Percentiles rank a stretch among this genome's conserved stretches.
Evolutionary conservation across 2,329 filamentous ascomycete genomes (phyloP).

Genomic region (Drechslerella dactyloides): DNA sequence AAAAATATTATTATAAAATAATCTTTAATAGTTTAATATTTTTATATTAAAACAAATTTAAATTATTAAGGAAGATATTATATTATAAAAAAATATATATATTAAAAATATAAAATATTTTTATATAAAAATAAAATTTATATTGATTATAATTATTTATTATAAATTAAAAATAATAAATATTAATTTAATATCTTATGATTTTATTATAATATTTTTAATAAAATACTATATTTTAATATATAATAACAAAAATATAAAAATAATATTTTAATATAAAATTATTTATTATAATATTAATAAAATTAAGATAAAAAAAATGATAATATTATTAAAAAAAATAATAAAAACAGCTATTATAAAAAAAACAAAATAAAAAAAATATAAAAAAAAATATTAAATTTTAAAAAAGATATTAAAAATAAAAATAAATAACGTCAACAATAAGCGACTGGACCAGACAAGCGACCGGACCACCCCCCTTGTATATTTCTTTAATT

Average conservation of each 20-base stretch:
- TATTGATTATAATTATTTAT: not conserved
- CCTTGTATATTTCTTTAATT: no score
- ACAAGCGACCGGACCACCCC: no score
- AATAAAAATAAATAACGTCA: no score
- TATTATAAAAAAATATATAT: not conserved
- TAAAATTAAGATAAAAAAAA: no score
- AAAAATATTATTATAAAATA: not conserved
- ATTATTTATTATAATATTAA: no score
- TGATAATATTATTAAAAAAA: no score
- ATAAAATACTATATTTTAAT: not conserved
- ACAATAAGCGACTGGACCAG: no score
- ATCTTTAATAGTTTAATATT: not conserved
- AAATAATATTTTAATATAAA: no score
- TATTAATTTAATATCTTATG: no score
- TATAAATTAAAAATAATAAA: not conserved
- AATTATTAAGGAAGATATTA: not conserved
- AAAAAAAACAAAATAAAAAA: not conserved
- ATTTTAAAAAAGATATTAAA: not conserved
- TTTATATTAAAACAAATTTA: conserved; percentile 2
- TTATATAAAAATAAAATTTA: not conserved
- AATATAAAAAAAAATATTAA: not conserved
- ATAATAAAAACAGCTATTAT: no score
- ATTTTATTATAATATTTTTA: not conserved
- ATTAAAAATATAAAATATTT: no score
- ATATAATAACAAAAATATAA: no score